Conservation (phyloP, 768 basidiomycete species). For the Lenzites betulinus region DNA sequence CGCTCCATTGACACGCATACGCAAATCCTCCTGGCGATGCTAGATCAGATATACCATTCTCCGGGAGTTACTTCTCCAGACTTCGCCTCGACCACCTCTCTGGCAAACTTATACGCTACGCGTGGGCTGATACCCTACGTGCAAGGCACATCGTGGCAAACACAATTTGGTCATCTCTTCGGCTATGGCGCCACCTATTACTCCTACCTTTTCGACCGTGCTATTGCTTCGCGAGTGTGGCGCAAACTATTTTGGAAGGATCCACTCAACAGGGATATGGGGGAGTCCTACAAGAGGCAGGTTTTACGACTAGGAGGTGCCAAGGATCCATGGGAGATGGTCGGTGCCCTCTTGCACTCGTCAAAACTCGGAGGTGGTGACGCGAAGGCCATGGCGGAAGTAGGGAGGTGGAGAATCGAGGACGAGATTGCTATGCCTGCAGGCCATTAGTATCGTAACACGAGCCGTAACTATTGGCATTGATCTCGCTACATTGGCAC, state of each 20-base stretch:
- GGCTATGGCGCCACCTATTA: slow-evolving; percentile 99
- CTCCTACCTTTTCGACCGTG: slow-evolving; percentile 94
- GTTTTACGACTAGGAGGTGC: slow-evolving; percentile 85
- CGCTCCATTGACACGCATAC: slow-evolving; percentile 86
- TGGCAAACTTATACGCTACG: slow-evolving; percentile 61
- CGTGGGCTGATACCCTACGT: slow-evolving; percentile 85
- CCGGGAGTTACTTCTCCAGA: slow-evolving; percentile 48
- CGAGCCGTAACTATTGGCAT: not conserved
- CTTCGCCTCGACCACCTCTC: slow-evolving; percentile 75
- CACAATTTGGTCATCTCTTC: slow-evolving; percentile 93
- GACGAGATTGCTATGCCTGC: slow-evolving; percentile 64
- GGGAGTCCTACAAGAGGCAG: slow-evolving; percentile 79
- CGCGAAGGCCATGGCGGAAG: slow-evolving; percentile 81
- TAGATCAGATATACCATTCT: slow-evolving; percentile 93
- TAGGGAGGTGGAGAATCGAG: slow-evolving; percentile 87
- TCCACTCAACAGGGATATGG: slow-evolving; percentile 70
- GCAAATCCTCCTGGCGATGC: slow-evolving; percentile 83
- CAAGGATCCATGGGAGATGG: slow-evolving; percentile 93
- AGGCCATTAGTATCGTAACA: slow-evolving; percentile 48
- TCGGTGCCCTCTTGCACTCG: slow-evolving; percentile 64
- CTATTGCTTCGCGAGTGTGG: slow-evolving; percentile 95
- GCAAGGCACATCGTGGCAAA: slow-evolving; percentile 87
- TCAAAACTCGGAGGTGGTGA: slow-evolving; percentile 74
- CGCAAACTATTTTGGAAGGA: slow-evolving; percentile 65
- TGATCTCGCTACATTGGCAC: too few species aligned